Base-by-base conservation (phyloP, 768 basidiomycete genomes). In the Boletus patriciae region DNA sequence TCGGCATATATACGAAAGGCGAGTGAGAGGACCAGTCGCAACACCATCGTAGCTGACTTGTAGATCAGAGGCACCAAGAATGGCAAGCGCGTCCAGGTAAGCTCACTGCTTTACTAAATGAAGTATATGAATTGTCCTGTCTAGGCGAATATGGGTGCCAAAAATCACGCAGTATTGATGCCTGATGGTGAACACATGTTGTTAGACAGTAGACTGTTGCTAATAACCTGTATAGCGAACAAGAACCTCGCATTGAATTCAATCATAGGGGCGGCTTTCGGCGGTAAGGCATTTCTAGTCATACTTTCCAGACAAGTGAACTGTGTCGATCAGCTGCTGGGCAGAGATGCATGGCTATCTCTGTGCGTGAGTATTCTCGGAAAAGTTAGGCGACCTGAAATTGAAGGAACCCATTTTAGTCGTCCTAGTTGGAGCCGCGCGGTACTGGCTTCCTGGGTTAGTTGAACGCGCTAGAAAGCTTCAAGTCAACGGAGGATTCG, bases 281-380 rank as follows among this genome's bases (percentile, higher is more conserved):
- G 95, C 52, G 87, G 87, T 88, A 66, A 63, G 78, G 46, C 23
- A 38, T 50, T 45, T 48, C 54, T 31, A 60, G 40, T 72, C 67
- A 36, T 62, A 52, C 8, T 61, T 67, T 55, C 19, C 46, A 50
- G 38, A 31, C 52, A 42, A n/a, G 64, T 68, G 19, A 70, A 69
- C 52, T 42, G 13, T 70, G 59, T 61, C 37, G 25, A 40, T 60
- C 67, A 83, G 96, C 96, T 61, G 96, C 96, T 31, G 96, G 96
- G 13, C 96, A 98, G 71, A 83, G 97, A 55, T 98, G 95, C 76
- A 98, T 97, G 95, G 95, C 94, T 13, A 76, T 96, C 42, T 96
- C 94, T 13, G 93, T 95, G 33, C 90, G 92, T 89, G 60, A 66
- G 85, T 61, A 25, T 27, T 42, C 10, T 49, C 13, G 10, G 16